Conservation (phyloP, 2,329 filamentous ascomycete species). For the Colletotrichum sp. region DNA sequence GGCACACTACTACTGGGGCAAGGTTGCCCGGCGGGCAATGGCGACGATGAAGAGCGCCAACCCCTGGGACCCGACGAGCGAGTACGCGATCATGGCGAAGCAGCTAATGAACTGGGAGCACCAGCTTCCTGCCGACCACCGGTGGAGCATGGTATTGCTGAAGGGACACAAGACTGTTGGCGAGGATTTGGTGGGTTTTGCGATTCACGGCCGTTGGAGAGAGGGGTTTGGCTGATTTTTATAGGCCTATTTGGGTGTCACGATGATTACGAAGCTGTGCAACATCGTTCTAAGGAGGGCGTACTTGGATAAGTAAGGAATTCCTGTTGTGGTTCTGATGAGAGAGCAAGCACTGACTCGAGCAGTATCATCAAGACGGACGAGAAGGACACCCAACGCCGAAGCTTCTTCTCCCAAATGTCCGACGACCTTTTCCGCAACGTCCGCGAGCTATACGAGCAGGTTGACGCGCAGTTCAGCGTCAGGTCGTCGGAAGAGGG, state of each 20-base stretch:
- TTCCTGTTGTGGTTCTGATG: neutral
- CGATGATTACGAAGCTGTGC: slow-evolving; percentile 60
- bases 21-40: slow-evolving; percentile 53
- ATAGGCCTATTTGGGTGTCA: slow-evolving; percentile 60
- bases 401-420: slow-evolving; percentile 48
- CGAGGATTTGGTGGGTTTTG: slow-evolving; percentile 51
- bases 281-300: slow-evolving; percentile 61
- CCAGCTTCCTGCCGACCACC: slow-evolving; percentile 51
- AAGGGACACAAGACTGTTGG: slow-evolving; percentile 51
- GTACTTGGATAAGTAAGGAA: slow-evolving; percentile 57
- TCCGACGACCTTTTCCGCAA: slow-evolving; percentile 54
- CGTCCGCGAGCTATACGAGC: slow-evolving; percentile 51
- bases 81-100: slow-evolving; percentile 49
- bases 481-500: slow-evolving; percentile 50
- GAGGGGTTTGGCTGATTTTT: slow-evolving; percentile 6
- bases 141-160: slow-evolving; percentile 48
- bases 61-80: slow-evolving; percentile 53
- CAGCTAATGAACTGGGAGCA: slow-evolving; percentile 54
- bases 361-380: slow-evolving; percentile 48
- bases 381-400: slow-evolving; percentile 39
- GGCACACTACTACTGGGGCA: slow-evolving; percentile 59
- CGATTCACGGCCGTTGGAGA: fast-evolving
- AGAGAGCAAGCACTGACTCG: neutral
- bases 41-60: slow-evolving; percentile 45
- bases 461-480: slow-evolving; percentile 57